phyloP scores from a whole-genome alignment of 176 grass and related monocot species.

The Typha latifolia region DNA sequence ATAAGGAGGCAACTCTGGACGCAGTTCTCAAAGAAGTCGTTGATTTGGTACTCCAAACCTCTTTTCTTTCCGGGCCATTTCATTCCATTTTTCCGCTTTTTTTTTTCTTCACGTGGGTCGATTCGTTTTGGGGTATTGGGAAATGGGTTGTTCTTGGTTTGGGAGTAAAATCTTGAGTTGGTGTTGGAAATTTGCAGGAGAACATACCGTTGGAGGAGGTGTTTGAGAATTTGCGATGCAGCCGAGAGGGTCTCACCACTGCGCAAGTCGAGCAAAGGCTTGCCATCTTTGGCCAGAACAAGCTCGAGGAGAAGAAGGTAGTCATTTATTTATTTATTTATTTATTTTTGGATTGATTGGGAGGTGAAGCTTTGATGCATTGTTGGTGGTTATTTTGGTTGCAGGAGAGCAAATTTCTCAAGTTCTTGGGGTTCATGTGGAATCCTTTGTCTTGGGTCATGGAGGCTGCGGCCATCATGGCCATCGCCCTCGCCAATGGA shows the following conservation, averaged over 20 bases:
- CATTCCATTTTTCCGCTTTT: neutral
- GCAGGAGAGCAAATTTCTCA: conserved; percentile 81
- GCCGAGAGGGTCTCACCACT: conserved; percentile 31
- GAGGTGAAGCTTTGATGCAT: conserved; percentile 7
- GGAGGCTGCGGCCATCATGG: conserved; percentile 74
- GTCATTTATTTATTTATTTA: neutral
- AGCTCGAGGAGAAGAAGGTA: conserved; percentile 73
- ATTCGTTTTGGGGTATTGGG: conserved; percentile 4
- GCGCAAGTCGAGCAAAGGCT: conserved; percentile 47
- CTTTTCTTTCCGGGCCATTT: neutral
- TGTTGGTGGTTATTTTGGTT: neutral
- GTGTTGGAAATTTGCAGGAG: conserved; percentile 30
- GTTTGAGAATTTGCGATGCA: conserved; percentile 66
- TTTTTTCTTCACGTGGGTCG: conserved; percentile 9
- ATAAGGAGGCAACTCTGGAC: conserved; percentile 50
- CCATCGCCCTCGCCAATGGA: conserved; percentile 66
- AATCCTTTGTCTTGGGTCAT: conserved; percentile 79
- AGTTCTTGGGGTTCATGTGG: conserved; percentile 82
- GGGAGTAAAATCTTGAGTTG: neutral
- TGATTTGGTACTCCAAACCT: conserved; percentile 34
- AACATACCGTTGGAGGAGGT: conserved; percentile 72
- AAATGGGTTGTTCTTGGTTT: neutral
- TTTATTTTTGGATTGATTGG: neutral
- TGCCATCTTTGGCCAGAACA: conserved; percentile 54
- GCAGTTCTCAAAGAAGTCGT: conserved; percentile 70